These are phyloP conservation scores for Cryptococcus sp. DNA, from an alignment of 1,284 basidiomycete species.

Conservation along the genomic window DNA sequence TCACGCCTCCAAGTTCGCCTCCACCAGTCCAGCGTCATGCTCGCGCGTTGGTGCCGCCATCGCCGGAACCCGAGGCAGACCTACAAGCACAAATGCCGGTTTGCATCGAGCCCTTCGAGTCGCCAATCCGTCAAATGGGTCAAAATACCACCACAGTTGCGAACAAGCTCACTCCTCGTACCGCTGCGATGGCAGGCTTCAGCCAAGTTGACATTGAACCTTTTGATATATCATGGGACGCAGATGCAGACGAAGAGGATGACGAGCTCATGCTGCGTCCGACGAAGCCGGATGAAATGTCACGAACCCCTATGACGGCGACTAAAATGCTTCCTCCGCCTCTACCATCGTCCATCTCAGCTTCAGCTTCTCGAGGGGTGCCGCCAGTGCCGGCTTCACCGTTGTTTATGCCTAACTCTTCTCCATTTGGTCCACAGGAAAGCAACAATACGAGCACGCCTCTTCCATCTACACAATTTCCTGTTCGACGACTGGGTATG, in stretches of 20 bases:
- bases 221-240: slow-evolving; percentile 36
- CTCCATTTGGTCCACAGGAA: not conserved
- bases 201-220: slow-evolving; percentile 36
- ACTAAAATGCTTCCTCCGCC: slow-evolving; percentile 17
- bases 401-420: slow-evolving; percentile 2
- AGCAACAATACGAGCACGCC: slow-evolving; percentile 4
- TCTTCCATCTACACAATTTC: slow-evolving; percentile 10
- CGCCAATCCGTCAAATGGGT: not conserved
- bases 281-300: not conserved
- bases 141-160: not conserved
- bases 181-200: slow-evolving; percentile 45
- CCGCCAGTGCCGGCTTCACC: not conserved
- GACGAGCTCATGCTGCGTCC: slow-evolving; percentile 9
- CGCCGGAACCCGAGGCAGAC: not conserved
- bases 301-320: not conserved
- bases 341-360: slow-evolving; percentile 5
- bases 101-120: too few relatives aligned
- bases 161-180: slow-evolving; percentile 29
- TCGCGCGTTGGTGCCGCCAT: not conserved
- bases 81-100: too few relatives aligned
- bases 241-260: slow-evolving; percentile 25
- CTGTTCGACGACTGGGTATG: slow-evolving; percentile 15
- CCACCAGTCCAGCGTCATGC: slow-evolving; percentile 10
- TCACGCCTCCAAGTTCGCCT: slow-evolving; percentile 22
- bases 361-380: not conserved